Conservation (phyloP, 169 alveolate species). For the Babesia bovis region DNA sequence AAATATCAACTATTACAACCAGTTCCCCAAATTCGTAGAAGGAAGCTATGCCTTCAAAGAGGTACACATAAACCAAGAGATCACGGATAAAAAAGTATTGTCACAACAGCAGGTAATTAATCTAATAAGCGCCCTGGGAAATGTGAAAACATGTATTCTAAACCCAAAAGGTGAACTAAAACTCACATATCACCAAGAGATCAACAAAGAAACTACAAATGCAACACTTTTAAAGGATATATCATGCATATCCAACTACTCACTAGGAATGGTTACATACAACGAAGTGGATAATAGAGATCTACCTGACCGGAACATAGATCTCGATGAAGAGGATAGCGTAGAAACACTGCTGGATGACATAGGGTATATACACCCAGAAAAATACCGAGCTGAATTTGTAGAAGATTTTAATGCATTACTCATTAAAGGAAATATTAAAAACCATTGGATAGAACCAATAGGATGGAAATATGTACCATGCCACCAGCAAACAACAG, state of each 20-base stretch:
- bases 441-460: neutral
- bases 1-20: slow-evolving; percentile 10
- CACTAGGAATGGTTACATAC: neutral
- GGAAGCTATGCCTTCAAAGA: neutral
- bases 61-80: neutral
- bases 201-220: neutral
- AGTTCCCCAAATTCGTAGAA: slow-evolving; percentile 27
- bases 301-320: neutral
- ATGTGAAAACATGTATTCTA: neutral
- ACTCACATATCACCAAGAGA: neutral
- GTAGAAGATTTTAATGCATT: neutral
- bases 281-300: neutral
- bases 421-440: neutral
- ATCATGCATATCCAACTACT: slow-evolving; percentile 15
- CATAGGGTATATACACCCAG: neutral
- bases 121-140: neutral
- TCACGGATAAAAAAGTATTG: neutral
- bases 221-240: neutral
- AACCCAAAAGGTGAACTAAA: slow-evolving; percentile 3
- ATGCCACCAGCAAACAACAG: neutral
- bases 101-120: neutral
- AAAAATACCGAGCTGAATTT: neutral
- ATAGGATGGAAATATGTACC: slow-evolving; percentile 49
- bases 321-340: slow-evolving; percentile 4
- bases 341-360: neutral